A percentile compares a stretch with the other conserved stretches of the same genome.
These are phyloP conservation scores for Linderina pennispora DNA, from an alignment of 192 early-diverging fungal genomes.

Conservation along the genomic window DNA sequence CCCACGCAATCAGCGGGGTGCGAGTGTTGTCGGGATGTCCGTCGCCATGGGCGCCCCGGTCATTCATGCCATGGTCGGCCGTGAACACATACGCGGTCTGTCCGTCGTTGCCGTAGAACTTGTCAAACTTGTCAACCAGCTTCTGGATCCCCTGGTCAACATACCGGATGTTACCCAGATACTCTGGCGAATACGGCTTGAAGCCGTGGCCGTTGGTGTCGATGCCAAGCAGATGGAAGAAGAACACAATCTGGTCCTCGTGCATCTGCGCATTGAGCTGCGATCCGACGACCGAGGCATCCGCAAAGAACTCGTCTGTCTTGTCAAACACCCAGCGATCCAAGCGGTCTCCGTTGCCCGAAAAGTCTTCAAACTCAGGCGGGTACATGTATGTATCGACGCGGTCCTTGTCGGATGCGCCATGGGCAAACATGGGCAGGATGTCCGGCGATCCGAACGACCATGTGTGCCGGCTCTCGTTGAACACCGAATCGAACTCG, in stretches of 20 bases:
- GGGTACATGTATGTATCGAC: slow-evolving; percentile 92
- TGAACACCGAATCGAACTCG: slow-evolving; percentile 95
- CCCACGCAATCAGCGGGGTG: slow-evolving; percentile 93
- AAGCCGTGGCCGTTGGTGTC: slow-evolving; percentile 93
- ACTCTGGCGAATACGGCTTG: slow-evolving; percentile 79
- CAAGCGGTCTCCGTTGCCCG: slow-evolving; percentile 73
- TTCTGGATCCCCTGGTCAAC: slow-evolving; percentile 73
- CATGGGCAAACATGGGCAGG: slow-evolving; percentile 92
- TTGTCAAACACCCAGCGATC: slow-evolving; percentile 93
- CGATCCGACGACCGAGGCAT: slow-evolving; percentile 17
- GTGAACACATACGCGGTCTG: slow-evolving; percentile 89
- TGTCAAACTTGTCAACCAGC: slow-evolving; percentile 62
- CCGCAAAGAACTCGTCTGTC: slow-evolving; percentile 63
- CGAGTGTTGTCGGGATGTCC: slow-evolving; percentile 93
- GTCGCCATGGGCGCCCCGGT: slow-evolving; percentile 89
- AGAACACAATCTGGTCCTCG: slow-evolving; percentile 78
- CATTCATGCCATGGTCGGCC: slow-evolving; percentile 95
- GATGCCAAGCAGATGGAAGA: slow-evolving; percentile 90
- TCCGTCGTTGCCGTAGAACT: slow-evolving; percentile 74
- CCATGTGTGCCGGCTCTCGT: slow-evolving; percentile 90
- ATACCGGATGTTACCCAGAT: slow-evolving; percentile 76
- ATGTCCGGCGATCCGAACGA: slow-evolving; percentile 98
- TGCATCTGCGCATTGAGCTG: slow-evolving; percentile 55
- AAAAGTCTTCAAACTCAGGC: slow-evolving; percentile 83
- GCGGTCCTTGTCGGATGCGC: slow-evolving; percentile 69